A percentile compares a stretch with the other conserved stretches of the same genome.
Conservation (phyloP, 139 green algal genomes). For the Volvox africanus region DNA sequence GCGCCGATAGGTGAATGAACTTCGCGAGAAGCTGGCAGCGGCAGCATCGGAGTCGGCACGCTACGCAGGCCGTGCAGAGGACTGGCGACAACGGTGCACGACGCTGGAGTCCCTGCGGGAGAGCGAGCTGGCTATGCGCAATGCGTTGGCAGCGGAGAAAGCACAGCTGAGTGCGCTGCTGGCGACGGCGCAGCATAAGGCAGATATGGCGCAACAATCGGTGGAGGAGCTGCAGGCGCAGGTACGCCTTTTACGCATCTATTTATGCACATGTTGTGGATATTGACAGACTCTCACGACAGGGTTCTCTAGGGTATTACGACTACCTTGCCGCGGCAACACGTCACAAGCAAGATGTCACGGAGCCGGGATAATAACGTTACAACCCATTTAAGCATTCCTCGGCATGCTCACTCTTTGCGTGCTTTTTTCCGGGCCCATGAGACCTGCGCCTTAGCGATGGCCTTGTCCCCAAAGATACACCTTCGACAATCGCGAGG, state of each 20-base stretch:
- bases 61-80: constrained; percentile 13
- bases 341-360: too few species aligned
- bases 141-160: constrained; percentile 30
- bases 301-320: too few species aligned
- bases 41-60: constrained; percentile 25
- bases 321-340: too few species aligned
- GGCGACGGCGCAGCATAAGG: constrained; percentile 9
- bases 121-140: constrained; percentile 16
- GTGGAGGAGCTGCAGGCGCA: constrained; percentile 50
- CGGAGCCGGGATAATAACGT: too few species aligned
- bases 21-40: constrained; percentile 40
- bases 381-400: too few species aligned
- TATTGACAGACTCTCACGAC: background rate
- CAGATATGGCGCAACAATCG: constrained; percentile 1
- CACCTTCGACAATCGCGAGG: too few species aligned
- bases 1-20: constrained; percentile 23
- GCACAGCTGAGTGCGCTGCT: constrained; percentile 7
- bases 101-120: constrained; percentile 40
- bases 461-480: too few species aligned
- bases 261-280: background rate
- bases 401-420: too few species aligned
- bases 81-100: constrained; percentile 21
- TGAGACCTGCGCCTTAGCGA: too few species aligned
- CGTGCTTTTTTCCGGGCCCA: too few species aligned
- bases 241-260: background rate